These are phyloP conservation scores for Geotrichum reessii DNA, from an alignment of 1,139 yeast species.

Conservation along the genomic window DNA sequence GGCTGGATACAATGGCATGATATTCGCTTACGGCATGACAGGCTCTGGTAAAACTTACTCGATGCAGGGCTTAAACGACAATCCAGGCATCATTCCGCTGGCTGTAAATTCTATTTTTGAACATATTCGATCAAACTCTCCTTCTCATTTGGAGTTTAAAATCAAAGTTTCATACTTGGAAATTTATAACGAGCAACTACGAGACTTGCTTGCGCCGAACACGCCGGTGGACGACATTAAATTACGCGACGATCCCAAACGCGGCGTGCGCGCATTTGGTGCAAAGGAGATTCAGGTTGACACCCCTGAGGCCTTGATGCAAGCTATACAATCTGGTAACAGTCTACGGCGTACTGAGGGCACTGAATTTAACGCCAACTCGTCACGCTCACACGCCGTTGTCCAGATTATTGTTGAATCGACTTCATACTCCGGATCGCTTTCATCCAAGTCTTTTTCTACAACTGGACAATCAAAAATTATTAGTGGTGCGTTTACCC, in stretches of 20 bases:
- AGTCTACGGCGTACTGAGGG: constrained; percentile 72
- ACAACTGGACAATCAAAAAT: too few species aligned
- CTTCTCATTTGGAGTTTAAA: constrained; percentile 47
- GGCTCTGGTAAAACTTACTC: constrained; percentile 94
- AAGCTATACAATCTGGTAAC: constrained; percentile 64
- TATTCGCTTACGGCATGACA: constrained; percentile 92
- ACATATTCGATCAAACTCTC: constrained; percentile 44
- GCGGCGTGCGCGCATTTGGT: constrained; percentile 77
- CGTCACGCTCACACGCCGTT: constrained; percentile 90
- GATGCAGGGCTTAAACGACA: constrained; percentile 68
- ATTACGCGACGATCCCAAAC: constrained; percentile 66
- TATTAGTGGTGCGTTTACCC: too few species aligned
- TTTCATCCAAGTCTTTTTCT: too few species aligned
- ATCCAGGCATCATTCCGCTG: constrained; percentile 73
- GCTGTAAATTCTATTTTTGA: constrained; percentile 65
- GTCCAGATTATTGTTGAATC: constrained; percentile 58
- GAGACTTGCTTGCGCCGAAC: constrained; percentile 51
- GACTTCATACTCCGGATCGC: too few species aligned
- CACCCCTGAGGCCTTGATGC: constrained; percentile 55
- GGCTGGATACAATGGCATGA: constrained; percentile 81
- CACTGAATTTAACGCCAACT: constrained; percentile 76
- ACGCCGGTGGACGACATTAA: constrained; percentile 47
- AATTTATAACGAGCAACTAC: constrained; percentile 81
- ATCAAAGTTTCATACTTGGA: constrained; percentile 72
- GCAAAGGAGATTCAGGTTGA: constrained; percentile 55